A percentile compares a stretch with the other conserved stretches of the same genome.
phyloP scores from a whole-genome alignment of 2,329 filamentous ascomycete genomes.

The Apiospora rasikravindrae region DNA sequence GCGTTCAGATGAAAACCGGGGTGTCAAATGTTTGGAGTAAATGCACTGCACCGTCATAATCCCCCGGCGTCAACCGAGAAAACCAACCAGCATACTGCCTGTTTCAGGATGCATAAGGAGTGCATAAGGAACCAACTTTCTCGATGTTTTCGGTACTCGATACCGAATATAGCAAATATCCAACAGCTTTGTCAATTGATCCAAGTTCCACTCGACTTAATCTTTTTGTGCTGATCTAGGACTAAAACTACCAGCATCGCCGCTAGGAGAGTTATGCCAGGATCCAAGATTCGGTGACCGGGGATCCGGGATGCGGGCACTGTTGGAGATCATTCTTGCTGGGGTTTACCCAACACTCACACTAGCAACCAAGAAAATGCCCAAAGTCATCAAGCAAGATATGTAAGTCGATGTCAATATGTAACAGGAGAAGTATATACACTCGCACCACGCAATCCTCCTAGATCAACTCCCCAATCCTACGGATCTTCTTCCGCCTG shows the following conservation, averaged over 20 bases:
- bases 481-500: too few species aligned
- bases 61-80: background rate
- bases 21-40: background rate
- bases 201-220: background rate
- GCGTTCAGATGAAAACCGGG: slow-evolving; percentile 13
- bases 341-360: background rate
- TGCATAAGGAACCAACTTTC: background rate
- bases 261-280: background rate
- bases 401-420: slow-evolving; percentile 1
- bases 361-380: background rate
- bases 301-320: background rate
- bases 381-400: background rate
- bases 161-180: background rate
- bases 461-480: background rate
- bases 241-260: background rate
- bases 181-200: background rate
- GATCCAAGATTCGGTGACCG: background rate
- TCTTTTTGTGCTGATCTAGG: background rate
- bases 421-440: background rate
- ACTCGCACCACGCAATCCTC: background rate
- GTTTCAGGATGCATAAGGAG: background rate
- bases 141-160: background rate
- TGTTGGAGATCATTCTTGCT: background rate
- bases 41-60: background rate
- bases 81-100: background rate